A percentile compares a stretch with the other conserved stretches of the same genome.
Evolutionary conservation across 2,329 filamentous ascomycete species (phyloP).

Genomic region (Ampelomyces quisqualis): DNA sequence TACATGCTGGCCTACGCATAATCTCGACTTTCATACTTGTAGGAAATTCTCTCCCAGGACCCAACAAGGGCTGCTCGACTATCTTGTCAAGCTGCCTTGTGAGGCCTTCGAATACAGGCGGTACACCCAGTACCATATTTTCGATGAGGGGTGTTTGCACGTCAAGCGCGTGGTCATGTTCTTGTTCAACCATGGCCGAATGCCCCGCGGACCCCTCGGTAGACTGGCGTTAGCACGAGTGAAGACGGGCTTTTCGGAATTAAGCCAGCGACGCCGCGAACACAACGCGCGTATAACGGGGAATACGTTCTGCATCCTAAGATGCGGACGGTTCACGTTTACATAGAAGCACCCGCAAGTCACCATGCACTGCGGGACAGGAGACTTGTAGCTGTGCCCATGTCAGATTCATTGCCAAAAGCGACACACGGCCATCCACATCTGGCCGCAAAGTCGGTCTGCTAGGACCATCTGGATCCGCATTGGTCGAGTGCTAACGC

Average conservation of each 20-base stretch:
- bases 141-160: constrained; percentile 38
- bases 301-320: too few relatives aligned
- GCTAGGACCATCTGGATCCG: constrained; percentile 6
- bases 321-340: too few relatives aligned
- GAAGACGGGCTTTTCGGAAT: constrained; percentile 14
- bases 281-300: too few relatives aligned
- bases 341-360: too few relatives aligned
- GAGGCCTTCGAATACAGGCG: constrained; percentile 40
- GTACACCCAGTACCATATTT: constrained; percentile 42
- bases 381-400: too few relatives aligned
- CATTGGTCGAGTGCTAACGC: constrained; percentile 25
- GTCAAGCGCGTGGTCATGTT: constrained; percentile 23
- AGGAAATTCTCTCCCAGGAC: constrained; percentile 35
- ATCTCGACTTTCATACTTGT: constrained; percentile 14
- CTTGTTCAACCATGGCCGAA: constrained; percentile 14
- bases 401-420: too few relatives aligned
- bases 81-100: constrained; percentile 39
- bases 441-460: too few relatives aligned
- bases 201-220: constrained; percentile 9
- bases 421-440: too few relatives aligned
- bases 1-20: background rate
- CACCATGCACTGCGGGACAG: too few relatives aligned
- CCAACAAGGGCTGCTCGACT: constrained; percentile 38
- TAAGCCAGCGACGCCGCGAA: constrained; percentile 5
- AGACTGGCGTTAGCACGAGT: constrained; percentile 8